Evolutionary conservation across 805 yeast species (phyloP), one percentile per base, ranked within the genome.

Genomic region (Tetrapisispora iriomotensis): DNA sequence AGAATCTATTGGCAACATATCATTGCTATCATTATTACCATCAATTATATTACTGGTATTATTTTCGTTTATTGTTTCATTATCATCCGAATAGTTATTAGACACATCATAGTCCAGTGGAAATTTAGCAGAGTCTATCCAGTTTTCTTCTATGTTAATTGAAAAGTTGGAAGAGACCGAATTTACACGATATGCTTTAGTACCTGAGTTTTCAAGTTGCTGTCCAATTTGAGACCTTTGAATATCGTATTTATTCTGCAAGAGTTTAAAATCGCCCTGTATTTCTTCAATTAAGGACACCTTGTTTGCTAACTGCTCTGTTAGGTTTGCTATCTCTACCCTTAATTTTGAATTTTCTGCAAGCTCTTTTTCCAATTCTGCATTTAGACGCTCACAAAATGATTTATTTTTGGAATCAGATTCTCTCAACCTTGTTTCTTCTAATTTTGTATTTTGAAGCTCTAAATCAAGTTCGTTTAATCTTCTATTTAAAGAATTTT

Each of bases 401-500:
- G 37, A 22, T 23, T 37, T 23, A 18, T 14, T 23, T 4, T 13
- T 10, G 8, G 31, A 12, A 3, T 23, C 7, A n/a, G 14, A 7
- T 7, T 18, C 27, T n/a, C 14, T 4, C 14, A 38, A 18, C n/a
- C n/a, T 29, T 4, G 25, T 14, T 64, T 62, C 30, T 55, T 58
- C 33, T 50, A 51, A 29, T 54, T 51, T 34, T 67, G 46, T 6
- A 57, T 60, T 26, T 66, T 26, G 71, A 7, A 72, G 54, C 38
- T 75, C 76, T 35, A 51, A 54, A 42, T 73, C 71, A n/a, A 71
- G 46, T 13, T 49, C 41, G 4, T 71, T 56, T 15, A 79, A 66
- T 41, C 71, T 72, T 8, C 62, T 56, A 44, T 69, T 64, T 43
- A 86, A 66, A 3, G 76, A 67, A 29, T 81, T 71, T 58, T 92